Base-by-base conservation (phyloP, 306 rosid genomes). In the Astragalus glycyphyllos region DNA sequence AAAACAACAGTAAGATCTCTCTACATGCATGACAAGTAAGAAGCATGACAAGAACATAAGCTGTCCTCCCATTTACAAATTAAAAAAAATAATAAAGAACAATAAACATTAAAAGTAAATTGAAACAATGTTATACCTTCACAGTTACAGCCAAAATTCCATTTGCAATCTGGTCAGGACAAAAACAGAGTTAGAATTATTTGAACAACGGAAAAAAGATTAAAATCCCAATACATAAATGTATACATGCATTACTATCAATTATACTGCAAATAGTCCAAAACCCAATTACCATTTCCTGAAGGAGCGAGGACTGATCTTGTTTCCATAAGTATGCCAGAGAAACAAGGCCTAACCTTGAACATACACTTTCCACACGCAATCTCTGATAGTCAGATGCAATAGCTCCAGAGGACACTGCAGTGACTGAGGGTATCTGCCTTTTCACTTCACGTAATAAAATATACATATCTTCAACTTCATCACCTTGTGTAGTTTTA, bases 271-370 rank as follows among this genome's bases (percentile, higher is more conserved):
- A 40, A 66, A 60, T 72, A 20, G 12, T 64, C 45, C 35, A 64
- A 72, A 49, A 66, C 32, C 38, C 66, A 59, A 72, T 74, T 89
- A 94, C 98, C 98, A 94, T 94, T 89, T 89, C 92, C 55, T 87
- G 90, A 72, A 94, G 92, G 72, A 94, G 98, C 82, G 81, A 69
- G 58, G 97, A 90, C 78, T 94, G 98, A 84, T 94, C 95, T 84
- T 87, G 96, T 84, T 86, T 90, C 98, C 98, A 94, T 80, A 94
- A 83, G 81, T 87, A 94, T 65, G 98, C 97, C 77, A 90, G 77
- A 77, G 98, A 94, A 87, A 94, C 97, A 86, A 94, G 94, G 71
- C 97, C 97, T 82, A 94, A 89, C 96, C 98, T 90, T 72, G 98
- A 84, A 87, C 98, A 94, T 35, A 94, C 88, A 90, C 94, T 84